phyloP scores from a whole-genome alignment of 176 grass and related monocot species.

The Hsuehochloa calcarea region DNA sequence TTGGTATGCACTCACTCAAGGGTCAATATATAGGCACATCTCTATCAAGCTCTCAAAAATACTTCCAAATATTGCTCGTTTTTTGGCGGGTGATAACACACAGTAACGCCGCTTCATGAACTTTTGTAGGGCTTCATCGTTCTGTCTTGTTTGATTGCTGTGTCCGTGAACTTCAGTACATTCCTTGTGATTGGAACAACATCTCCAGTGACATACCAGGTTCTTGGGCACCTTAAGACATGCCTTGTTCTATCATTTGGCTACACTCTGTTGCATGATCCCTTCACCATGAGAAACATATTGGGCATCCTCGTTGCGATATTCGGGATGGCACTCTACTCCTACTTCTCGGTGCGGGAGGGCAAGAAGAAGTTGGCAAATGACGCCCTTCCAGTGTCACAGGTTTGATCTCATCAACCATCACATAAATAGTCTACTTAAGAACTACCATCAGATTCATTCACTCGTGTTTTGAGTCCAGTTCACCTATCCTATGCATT shows the following conservation, averaged over 20 bases:
- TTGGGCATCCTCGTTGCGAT: slow-evolving; percentile 86
- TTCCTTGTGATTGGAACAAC: slow-evolving; percentile 97
- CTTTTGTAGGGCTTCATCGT: slow-evolving; percentile 82
- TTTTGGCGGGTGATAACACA: neutral
- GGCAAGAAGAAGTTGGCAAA: slow-evolving; percentile 85
- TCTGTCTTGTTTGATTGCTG: slow-evolving; percentile 92
- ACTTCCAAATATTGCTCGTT: neutral
- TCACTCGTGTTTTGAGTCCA: neutral
- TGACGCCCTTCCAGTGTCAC: slow-evolving; percentile 71
- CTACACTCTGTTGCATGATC: slow-evolving; percentile 84
- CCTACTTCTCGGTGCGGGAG: slow-evolving; percentile 85
- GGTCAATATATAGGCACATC: neutral
- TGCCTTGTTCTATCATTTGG: slow-evolving; percentile 94
- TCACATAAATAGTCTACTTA: neutral
- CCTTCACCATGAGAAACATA: slow-evolving; percentile 81
- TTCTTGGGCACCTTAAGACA: slow-evolving; percentile 98
- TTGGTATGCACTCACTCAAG: slow-evolving; percentile 43
- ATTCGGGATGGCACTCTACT: slow-evolving; percentile 89
- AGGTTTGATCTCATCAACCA: slow-evolving; percentile 53
- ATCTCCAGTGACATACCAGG: slow-evolving; percentile 98
- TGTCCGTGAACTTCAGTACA: slow-evolving; percentile 98
- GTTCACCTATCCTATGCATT: slow-evolving; percentile 26
- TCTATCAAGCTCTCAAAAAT: neutral
- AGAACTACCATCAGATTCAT: neutral
- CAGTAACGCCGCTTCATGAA: neutral